phyloP scores from a whole-genome alignment of 345 rosid genomes.

The Heritiera littoralis region DNA sequence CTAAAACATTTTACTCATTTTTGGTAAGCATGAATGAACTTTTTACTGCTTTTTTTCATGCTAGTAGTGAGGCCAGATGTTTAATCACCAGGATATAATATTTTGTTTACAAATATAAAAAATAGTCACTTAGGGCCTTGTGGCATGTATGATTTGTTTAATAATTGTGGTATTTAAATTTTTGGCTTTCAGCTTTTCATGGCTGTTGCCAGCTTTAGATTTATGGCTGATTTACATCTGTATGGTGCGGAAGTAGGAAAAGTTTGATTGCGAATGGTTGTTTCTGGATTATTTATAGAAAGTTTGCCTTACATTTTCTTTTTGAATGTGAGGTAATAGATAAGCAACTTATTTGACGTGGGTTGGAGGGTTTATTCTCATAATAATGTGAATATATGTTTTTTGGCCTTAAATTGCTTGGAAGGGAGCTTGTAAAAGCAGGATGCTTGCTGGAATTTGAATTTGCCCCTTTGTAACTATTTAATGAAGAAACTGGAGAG shows the following conservation, averaged over 20 bases:
- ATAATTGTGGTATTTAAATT: not conserved
- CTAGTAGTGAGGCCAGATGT: not conserved
- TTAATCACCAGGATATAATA: not conserved
- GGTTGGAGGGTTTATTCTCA: not conserved
- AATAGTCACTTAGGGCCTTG: not conserved
- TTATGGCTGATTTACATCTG: not conserved
- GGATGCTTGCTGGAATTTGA: not conserved
- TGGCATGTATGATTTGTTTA: not conserved
- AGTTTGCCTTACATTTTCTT: not conserved
- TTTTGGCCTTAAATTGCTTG: not conserved
- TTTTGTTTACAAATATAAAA: not conserved
- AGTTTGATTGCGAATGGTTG: not conserved
- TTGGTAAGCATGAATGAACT: not conserved
- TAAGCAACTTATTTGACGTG: constrained; percentile 12
- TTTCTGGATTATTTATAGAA: not conserved
- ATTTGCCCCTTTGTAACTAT: not conserved
- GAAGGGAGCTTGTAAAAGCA: constrained; percentile 8
- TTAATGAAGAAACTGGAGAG: too few species aligned
- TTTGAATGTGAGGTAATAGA: not conserved
- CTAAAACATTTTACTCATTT: not conserved
- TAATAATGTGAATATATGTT: not conserved
- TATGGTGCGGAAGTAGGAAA: not conserved
- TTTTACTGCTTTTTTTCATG: not conserved
- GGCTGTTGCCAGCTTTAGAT: not conserved
- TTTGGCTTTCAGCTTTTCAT: not conserved